Base-by-base conservation (phyloP, 2,329 filamentous ascomycete genomes). In the Botrytis galanthina region DNA sequence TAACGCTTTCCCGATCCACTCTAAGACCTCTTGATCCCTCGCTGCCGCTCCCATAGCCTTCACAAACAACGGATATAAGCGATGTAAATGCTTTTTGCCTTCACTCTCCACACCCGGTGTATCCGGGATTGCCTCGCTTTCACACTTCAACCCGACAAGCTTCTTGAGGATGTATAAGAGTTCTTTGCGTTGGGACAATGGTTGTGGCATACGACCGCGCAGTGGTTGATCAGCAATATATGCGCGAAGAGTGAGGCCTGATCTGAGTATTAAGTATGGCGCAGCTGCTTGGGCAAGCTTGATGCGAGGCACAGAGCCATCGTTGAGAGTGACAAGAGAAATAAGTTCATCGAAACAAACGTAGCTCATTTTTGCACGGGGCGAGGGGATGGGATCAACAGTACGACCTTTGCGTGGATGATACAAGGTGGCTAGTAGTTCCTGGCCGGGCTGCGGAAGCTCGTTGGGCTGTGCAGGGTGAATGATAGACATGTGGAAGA, bases 211-310 rank as follows among this genome's bases (percentile, higher is more conserved):
- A 68, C 91, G 88, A 0, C 96, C 95, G 22, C 96, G 88, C 32
- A 99, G 85, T 0, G 95, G 95, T 80, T 98, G 95, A 81, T 99
- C 96, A 6, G 94, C 93, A 63, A 97, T 91, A 80, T 97, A 98
- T 0, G 91, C 87, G 73, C 93, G 91, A n/a, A 98, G 83, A 0
- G 93, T 91, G 26, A 97, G 85, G 0, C 93, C 94, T 20, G 92
- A 90, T 4, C 96, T 90, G 2, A 97, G 85, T 62, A 98, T 91
- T 4, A 98, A 86, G 78, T 93, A 95, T 0, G 94, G 94, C 0
- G 93, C 91, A 0, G 91, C 89, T 5, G 92, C 92, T 79, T 90
- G 88, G 0, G 95, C 92, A 26, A 98, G 89, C 73, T 77, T 75
- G 57, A 78, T 75, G 57, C 77, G 74, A 63, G 59, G 71, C 75